Percentiles rank a stretch among this genome's conserved stretches.
phyloP scores from a whole-genome alignment of 2,329 filamentous ascomycete species.

The Venturia nashicola region DNA sequence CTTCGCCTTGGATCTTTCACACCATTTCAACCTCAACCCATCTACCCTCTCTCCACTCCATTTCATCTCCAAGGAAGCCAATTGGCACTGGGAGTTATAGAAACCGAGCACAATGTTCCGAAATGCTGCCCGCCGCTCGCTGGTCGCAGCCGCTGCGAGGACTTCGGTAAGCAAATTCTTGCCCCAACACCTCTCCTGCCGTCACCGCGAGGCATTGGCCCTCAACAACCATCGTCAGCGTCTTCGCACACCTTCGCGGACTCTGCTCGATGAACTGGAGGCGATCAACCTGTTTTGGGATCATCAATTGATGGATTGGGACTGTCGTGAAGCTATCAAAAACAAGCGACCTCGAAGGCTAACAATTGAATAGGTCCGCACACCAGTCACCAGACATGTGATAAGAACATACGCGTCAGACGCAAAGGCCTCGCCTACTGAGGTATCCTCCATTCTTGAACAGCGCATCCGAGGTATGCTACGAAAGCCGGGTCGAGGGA shows the following conservation, averaged over 20 bases:
- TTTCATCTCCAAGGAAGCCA: neutral
- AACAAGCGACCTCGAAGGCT: neutral
- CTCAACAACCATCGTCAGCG: neutral
- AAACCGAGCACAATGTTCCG: constrained; percentile 3
- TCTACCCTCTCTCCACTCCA: neutral
- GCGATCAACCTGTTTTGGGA: neutral
- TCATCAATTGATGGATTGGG: neutral
- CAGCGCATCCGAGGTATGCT: constrained; percentile 83
- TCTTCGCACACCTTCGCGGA: neutral
- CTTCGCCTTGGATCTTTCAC: neutral
- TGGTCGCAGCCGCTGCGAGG: constrained; percentile 5
- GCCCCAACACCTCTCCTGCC: neutral
- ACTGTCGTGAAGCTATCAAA: neutral
- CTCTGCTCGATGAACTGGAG: neutral
- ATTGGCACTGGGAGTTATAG: neutral
- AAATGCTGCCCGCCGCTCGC: constrained; percentile 7
- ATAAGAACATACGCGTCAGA: constrained; percentile 83
- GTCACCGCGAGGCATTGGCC: neutral
- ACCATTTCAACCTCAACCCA: neutral
- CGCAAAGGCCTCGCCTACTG: constrained; percentile 89
- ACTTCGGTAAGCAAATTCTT: constrained; percentile 7
- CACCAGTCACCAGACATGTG: constrained; percentile 61
- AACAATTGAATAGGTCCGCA: constrained; percentile 54
- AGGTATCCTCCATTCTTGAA: constrained; percentile 98
- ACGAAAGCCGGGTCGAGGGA: neutral